These are phyloP conservation scores for Aspergillus sp. DNA, from an alignment of 2,329 filamentous ascomycete genomes.

Conservation along the genomic window DNA sequence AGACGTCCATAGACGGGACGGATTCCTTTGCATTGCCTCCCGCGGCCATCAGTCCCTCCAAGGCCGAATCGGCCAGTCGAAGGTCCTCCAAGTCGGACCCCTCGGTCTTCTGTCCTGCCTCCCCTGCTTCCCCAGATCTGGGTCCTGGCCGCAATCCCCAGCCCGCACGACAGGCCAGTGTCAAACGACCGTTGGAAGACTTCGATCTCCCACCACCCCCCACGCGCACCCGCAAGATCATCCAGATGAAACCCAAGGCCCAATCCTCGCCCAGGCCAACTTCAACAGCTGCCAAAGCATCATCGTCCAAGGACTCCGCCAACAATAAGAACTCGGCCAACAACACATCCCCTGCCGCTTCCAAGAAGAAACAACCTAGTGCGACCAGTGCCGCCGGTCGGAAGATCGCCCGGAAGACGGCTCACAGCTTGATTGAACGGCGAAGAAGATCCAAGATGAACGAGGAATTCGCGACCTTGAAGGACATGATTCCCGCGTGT, in stretches of 20 bases:
- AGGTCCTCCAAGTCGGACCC: constrained; percentile 31
- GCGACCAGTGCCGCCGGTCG: constrained; percentile 81
- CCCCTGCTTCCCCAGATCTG: constrained; percentile 34
- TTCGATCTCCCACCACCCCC: constrained; percentile 90
- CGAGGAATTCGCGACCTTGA: constrained; percentile 90
- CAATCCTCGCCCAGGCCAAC: constrained; percentile 47
- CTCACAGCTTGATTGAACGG: constrained; percentile 91
- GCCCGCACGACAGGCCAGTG: constrained; percentile 29
- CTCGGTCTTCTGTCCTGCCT: constrained; percentile 28
- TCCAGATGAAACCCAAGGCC: constrained; percentile 83
- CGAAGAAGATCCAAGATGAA: constrained; percentile 96
- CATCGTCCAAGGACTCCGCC: constrained; percentile 23
- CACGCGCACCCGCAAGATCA: constrained; percentile 90
- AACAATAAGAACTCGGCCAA: constrained; percentile 12
- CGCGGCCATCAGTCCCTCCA: constrained; percentile 32
- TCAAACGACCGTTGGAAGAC: constrained; percentile 43
- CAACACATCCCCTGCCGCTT: constrained; percentile 32
- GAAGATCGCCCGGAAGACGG: constrained; percentile 93
- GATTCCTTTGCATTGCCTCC: constrained; percentile 38
- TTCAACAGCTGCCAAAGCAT: constrained; percentile 21
- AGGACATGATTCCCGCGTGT: constrained; percentile 94
- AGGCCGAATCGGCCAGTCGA: constrained; percentile 20
- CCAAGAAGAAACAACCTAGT: constrained; percentile 75
- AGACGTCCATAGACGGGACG: constrained; percentile 26
- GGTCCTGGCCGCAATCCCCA: constrained; percentile 21